Percentiles rank a stretch among this genome's conserved stretches.
Evolutionary conservation across 306 rosid species (phyloP).

Genomic region (Castanopsis chinensis): DNA sequence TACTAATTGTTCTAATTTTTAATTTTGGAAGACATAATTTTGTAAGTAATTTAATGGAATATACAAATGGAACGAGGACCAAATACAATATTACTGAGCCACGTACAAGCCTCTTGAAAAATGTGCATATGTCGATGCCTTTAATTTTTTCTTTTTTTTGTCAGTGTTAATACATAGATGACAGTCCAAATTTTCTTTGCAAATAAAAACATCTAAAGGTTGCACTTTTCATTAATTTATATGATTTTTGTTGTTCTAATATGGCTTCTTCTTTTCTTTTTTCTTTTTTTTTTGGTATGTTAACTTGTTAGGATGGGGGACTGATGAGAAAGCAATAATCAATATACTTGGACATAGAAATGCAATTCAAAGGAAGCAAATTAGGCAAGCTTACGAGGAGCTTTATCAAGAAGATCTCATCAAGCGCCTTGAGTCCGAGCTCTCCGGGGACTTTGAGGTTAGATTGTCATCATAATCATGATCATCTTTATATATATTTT

Average conservation of each 20-base stretch:
- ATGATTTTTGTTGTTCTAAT: not conserved
- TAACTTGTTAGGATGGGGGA: slow-evolving; percentile 67
- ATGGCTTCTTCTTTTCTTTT: not conserved
- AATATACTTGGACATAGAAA: slow-evolving; percentile 62
- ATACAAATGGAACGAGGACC: too few relatives aligned
- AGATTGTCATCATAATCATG: not conserved
- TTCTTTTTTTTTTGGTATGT: not conserved
- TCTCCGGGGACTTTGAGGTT: slow-evolving; percentile 80
- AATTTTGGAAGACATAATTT: not conserved
- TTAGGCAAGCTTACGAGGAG: slow-evolving; percentile 58
- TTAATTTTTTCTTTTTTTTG: not conserved
- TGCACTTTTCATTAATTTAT: too few relatives aligned
- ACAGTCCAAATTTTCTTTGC: too few relatives aligned
- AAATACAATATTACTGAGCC: too few relatives aligned
- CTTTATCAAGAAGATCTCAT: slow-evolving; percentile 71
- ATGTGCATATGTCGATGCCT: not conserved
- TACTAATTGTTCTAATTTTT: not conserved
- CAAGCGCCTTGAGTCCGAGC: slow-evolving; percentile 85
- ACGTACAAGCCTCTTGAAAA: not conserved
- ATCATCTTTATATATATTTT: not conserved
- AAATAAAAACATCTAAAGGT: too few relatives aligned
- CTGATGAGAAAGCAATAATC: slow-evolving; percentile 73
- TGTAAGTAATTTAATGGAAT: too few relatives aligned
- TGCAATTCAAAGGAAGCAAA: slow-evolving; percentile 55
- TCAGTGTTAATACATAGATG: not conserved